Evolutionary conservation across 345 rosid species (phyloP), one percentile per base, ranked within the genome.

Genomic region (Brassica carinata): DNA sequence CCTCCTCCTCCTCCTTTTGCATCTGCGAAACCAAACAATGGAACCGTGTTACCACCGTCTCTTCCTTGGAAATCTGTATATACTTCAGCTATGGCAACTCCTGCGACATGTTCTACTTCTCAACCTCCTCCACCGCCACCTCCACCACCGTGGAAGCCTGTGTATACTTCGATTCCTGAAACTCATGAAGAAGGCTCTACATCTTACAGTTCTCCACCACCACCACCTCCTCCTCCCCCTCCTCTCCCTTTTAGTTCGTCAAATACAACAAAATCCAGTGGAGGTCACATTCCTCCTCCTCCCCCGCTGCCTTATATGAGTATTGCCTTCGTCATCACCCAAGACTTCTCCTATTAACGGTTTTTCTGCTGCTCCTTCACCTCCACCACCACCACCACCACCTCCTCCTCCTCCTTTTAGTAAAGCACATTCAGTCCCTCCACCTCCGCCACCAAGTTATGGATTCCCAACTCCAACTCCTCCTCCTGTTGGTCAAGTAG

Each of bases 131-230:
- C 85, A 14, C 85, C 90, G 5, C 92, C 89, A 40, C 85, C 86
- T 18, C 82, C 88, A 36, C 86, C 89, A 53, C 89, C 94, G 79
- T 89, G 96, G 98, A 88, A 84, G 51, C 79, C 83, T 77, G 82
- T 67, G 15, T 69, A 38, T 81, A 53, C 79, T 85, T 84, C 81
- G 29, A 70, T 19, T 45, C 70, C 73, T 58, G 71, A 73, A 67
- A 72, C 71, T 75, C 77, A 43, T 30, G 67, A 34, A 68, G 45
- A 64, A 23, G 15, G 34, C 73, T 67, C 83, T 59, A 55, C 72
- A 15, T 76, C 86, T 61, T 76, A 61, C 14, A 58, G 33, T 48
- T 33, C 67, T 27, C 69, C 48, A 9, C 48, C 82, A 0, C 80
- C 84, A 14, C 84, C 86, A 13, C 87, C 83, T 1, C 85, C 84